Evolutionary conservation across 1,139 yeast genomes (phyloP), one percentile per base, ranked within the genome.

Genomic region (Protomyces macrosporus): DNA sequence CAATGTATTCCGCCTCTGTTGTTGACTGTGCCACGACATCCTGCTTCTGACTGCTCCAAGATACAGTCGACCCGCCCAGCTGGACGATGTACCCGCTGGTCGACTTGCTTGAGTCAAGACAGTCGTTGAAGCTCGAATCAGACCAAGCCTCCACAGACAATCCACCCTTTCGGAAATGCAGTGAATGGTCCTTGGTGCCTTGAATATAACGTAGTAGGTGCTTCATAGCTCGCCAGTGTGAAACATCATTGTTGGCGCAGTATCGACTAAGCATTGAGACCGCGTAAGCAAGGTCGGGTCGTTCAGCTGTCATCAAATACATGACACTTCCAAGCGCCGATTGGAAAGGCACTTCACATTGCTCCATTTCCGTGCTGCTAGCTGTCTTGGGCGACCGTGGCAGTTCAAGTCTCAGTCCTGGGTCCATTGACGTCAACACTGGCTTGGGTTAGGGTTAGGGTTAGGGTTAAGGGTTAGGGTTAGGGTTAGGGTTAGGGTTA

Each of bases 11-110:
- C 4, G 56, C 37, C 32, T 53, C 56, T 37, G 45, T 53, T 14
- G 45, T 36, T 12, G 39, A 36, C 7, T 67, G 52, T 2, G 68
- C 66, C 9, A 70, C 69, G 33, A 63, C 56, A 6, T 52, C 55
- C 33, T 70, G 70, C 52, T 61, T 65, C 63, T 64, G 67, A 6
- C 69, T 67, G 14, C 32, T 32, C 72, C 71, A 70, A 2, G 68
- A 62, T 4, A 68, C 58, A 1, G 68, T 60, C 14, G 66, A 65
- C 50, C 69, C 69, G 30, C 66, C 68, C 4, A 65, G 48, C 30
- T 35, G 39, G 2, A 67, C 53, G 30, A 67, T 45, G 53, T 66
- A 69, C 5, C 71, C 70, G 14, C 53, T 51, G 45, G 70, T 66
- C 34, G 68, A 63, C 45, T 64, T 62, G 16, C 30, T 16, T n/a